These are phyloP conservation scores for Mrakia frigida DNA, from an alignment of 768 basidiomycete species.

Conservation along the genomic window DNA sequence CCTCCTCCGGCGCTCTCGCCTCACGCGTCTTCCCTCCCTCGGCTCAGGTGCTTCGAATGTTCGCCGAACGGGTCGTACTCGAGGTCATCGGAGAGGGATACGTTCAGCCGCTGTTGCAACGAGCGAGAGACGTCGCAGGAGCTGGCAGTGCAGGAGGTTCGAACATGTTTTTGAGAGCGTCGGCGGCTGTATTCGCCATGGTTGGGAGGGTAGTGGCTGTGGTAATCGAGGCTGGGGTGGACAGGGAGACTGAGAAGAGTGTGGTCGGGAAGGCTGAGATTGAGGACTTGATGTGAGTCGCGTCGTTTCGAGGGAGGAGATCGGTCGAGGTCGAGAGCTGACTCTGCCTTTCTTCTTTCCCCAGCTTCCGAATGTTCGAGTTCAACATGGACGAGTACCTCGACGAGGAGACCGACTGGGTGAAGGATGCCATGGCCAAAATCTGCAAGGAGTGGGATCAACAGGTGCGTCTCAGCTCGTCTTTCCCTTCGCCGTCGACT, in stretches of 20 bases:
- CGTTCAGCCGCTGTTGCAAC: constrained; percentile 29
- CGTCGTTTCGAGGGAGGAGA: background rate
- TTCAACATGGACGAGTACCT: constrained; percentile 96
- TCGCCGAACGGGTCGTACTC: constrained; percentile 72
- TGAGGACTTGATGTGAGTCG: constrained; percentile 75
- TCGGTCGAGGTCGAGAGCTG: background rate
- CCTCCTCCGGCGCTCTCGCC: constrained; percentile 65
- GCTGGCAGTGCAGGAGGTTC: constrained; percentile 69
- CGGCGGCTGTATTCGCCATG: constrained; percentile 84
- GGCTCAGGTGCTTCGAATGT: constrained; percentile 69
- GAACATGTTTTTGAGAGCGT: constrained; percentile 66
- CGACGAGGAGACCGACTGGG: constrained; percentile 80
- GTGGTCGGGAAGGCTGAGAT: constrained; percentile 53
- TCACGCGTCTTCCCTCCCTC: constrained; percentile 78
- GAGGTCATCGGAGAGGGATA: constrained; percentile 55
- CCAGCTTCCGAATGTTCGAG: constrained; percentile 90
- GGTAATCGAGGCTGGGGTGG: constrained; percentile 54
- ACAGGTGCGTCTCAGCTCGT: constrained; percentile 50
- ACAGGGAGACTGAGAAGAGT: constrained; percentile 34
- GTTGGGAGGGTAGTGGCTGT: constrained; percentile 78
- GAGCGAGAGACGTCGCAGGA: constrained; percentile 77
- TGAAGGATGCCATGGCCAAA: constrained; percentile 65
- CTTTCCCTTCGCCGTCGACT: background rate
- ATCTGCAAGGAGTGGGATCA: constrained; percentile 77
- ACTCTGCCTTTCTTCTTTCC: background rate